phyloP scores from a whole-genome alignment of 495 filamentous ascomycete species.

The Penicillium samsonianum region DNA sequence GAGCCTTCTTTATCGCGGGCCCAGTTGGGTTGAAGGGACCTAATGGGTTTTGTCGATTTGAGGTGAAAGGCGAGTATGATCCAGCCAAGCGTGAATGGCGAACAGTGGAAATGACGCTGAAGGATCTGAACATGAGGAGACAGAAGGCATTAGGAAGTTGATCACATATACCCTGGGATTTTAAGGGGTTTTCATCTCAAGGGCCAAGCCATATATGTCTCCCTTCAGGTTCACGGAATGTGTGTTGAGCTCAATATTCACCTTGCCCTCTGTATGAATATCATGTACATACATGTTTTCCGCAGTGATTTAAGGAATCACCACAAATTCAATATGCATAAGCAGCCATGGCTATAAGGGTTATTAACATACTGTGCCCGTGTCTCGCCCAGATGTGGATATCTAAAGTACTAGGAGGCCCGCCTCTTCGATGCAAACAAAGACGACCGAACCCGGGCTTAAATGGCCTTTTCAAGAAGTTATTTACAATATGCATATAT shows the following conservation, averaged over 20 bases:
- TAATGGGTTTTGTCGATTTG: slow-evolving; percentile 56
- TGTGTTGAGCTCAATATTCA: neutral
- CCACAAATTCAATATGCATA: neutral
- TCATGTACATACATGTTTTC: slow-evolving; percentile 2
- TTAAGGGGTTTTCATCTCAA: neutral
- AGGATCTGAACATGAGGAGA: slow-evolving; percentile 34
- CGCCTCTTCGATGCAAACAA: too few species aligned
- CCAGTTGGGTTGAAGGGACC: slow-evolving; percentile 64
- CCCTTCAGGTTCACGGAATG: neutral
- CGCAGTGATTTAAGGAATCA: neutral
- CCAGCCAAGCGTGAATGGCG: slow-evolving; percentile 47
- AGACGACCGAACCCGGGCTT: too few species aligned
- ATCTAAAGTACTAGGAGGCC: too few species aligned
- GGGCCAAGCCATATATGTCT: neutral
- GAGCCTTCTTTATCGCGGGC: slow-evolving; percentile 63
- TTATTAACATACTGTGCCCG: neutral
- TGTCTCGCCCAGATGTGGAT: too few species aligned
- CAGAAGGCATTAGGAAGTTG: slow-evolving; percentile 31
- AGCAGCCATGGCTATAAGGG: neutral
- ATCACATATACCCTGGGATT: slow-evolving; percentile 4
- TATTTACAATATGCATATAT: too few species aligned
- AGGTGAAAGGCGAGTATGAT: slow-evolving; percentile 62
- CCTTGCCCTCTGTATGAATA: neutral
- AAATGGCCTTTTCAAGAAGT: too few species aligned
- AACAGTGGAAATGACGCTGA: slow-evolving; percentile 36